Percentiles rank a stretch among this genome's conserved stretches.
Evolutionary conservation across 768 basidiomycete species (phyloP).

Genomic region (Trametes coccinea): DNA sequence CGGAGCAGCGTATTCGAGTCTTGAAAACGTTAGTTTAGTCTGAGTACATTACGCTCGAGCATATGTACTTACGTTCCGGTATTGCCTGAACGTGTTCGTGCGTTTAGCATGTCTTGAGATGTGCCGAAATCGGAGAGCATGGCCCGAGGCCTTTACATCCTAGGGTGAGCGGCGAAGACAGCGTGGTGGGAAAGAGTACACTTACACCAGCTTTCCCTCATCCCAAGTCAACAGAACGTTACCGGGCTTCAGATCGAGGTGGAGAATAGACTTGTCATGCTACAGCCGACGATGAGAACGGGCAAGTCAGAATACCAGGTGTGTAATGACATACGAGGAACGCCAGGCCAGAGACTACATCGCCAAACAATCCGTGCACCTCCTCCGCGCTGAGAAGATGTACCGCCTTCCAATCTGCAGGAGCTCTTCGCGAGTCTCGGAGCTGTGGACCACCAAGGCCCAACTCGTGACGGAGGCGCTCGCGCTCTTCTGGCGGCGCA

Average conservation of each 20-base stretch:
- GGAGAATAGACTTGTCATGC: constrained; percentile 85
- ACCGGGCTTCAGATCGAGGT: constrained; percentile 92
- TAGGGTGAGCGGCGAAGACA: not conserved
- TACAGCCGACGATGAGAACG: constrained; percentile 28
- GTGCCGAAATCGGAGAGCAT: constrained; percentile 98
- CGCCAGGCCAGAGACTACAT: constrained; percentile 82
- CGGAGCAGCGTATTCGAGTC: constrained; percentile 86
- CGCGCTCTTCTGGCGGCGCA: constrained; percentile 63
- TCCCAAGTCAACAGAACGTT: constrained; percentile 94
- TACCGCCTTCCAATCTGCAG: constrained; percentile 63
- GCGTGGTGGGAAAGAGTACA: constrained; percentile 3
- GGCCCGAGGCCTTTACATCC: constrained; percentile 68
- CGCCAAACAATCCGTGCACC: constrained; percentile 75
- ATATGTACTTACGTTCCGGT: constrained; percentile 80
- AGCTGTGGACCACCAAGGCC: constrained; percentile 26
- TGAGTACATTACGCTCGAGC: not conserved
- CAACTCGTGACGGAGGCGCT: constrained; percentile 57
- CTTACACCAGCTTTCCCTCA: constrained; percentile 78
- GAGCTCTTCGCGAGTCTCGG: not conserved
- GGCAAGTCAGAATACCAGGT: not conserved
- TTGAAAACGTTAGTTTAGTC: constrained; percentile 29
- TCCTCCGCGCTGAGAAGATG: constrained; percentile 87
- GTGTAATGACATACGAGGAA: constrained; percentile 62
- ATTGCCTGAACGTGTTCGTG: constrained; percentile 79
- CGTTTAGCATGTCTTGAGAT: constrained; percentile 84